phyloP scores from a whole-genome alignment of 306 rosid genomes.

The Geum urbanum region DNA sequence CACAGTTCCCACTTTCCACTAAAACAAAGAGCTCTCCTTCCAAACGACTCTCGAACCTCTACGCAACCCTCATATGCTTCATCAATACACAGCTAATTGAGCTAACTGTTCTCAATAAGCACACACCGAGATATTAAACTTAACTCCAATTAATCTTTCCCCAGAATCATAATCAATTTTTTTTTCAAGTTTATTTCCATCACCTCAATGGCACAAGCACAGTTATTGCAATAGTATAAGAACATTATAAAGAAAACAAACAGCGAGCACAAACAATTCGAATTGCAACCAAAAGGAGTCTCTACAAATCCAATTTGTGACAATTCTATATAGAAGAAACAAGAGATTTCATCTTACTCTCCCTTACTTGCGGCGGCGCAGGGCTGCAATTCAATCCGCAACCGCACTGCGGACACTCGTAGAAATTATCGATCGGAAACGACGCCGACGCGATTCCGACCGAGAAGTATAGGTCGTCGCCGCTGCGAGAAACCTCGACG shows the following conservation, averaged over 20 bases:
- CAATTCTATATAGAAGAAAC: slow-evolving; percentile 39
- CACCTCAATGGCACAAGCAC: background rate
- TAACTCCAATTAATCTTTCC: background rate
- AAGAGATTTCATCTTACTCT: slow-evolving; percentile 44
- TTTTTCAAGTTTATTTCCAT: slow-evolving; percentile 3
- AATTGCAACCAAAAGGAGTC: background rate
- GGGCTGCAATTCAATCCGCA: slow-evolving; percentile 63
- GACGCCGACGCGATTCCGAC: slow-evolving; percentile 75
- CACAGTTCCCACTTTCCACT: no score
- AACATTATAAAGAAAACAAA: background rate
- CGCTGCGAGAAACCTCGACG: slow-evolving; percentile 56
- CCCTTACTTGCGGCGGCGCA: slow-evolving; percentile 32
- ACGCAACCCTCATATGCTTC: background rate
- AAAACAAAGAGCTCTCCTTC: background rate
- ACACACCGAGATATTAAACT: background rate
- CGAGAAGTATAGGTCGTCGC: slow-evolving; percentile 57
- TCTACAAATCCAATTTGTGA: background rate
- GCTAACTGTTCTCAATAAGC: background rate
- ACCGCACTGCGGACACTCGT: slow-evolving; percentile 69
- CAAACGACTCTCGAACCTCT: background rate
- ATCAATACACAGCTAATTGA: background rate
- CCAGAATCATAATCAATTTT: background rate
- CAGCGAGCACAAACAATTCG: background rate
- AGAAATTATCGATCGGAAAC: slow-evolving; percentile 60
- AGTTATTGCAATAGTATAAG: background rate